Evolutionary conservation across 768 basidiomycete genomes (phyloP).

Genomic region (Boletus patriciae): DNA sequence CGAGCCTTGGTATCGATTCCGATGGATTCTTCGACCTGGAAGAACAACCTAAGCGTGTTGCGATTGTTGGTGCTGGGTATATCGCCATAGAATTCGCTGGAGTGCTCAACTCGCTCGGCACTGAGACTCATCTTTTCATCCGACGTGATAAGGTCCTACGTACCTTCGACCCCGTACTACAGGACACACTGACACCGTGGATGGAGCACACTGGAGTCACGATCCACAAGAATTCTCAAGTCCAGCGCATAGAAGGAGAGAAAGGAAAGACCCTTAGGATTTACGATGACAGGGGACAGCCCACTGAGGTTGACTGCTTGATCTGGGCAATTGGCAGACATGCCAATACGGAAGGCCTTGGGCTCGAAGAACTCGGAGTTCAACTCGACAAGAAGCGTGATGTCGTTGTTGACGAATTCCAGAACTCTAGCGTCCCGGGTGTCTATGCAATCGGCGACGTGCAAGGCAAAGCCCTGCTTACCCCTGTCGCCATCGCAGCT

Average conservation of each 20-base stretch:
- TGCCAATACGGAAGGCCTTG: constrained; percentile 74
- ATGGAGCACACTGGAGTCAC: constrained; percentile 94
- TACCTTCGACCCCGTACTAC: constrained; percentile 86
- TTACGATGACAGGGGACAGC: constrained; percentile 70
- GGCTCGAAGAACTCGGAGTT: constrained; percentile 75
- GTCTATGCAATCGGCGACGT: constrained; percentile 91
- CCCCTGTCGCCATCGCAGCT: constrained; percentile 97
- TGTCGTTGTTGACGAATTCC: constrained; percentile 87
- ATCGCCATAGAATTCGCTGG: constrained; percentile 98
- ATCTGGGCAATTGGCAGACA: constrained; percentile 95
- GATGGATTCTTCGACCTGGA: constrained; percentile 96
- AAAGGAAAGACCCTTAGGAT: constrained; percentile 74
- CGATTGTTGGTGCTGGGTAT: constrained; percentile 95
- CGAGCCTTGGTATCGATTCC: constrained; percentile 85
- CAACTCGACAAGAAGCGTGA: constrained; percentile 78
- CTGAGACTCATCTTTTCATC: constrained; percentile 91
- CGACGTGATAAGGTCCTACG: constrained; percentile 87
- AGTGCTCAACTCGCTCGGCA: constrained; percentile 85
- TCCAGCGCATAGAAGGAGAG: constrained; percentile 73
- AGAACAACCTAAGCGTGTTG: constrained; percentile 89
- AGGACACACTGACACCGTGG: constrained; percentile 83
- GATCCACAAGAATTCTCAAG: constrained; percentile 75
- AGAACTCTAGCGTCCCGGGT: constrained; percentile 70
- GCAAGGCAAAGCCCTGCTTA: constrained; percentile 87
- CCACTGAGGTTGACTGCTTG: constrained; percentile 80